Conservation (phyloP, 1,284 basidiomycete species). For the Singerocomus inundabilis region DNA sequence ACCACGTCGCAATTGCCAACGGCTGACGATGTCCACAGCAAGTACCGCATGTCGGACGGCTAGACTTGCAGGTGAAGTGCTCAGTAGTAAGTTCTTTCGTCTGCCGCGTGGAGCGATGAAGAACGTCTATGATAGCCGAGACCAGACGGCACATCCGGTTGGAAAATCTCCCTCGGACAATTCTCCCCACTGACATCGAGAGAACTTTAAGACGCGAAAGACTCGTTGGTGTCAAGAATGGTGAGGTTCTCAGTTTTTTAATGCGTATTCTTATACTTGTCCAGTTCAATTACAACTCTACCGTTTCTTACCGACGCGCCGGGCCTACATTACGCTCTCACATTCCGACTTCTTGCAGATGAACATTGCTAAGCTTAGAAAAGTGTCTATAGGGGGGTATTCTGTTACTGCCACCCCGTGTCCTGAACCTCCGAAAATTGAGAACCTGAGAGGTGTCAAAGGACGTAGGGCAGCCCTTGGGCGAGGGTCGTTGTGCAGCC, state of each 20-base stretch:
- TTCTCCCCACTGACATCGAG: conserved; percentile 55
- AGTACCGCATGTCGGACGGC: conserved; percentile 18
- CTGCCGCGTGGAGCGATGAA: conserved; percentile 6
- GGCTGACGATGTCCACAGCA: conserved; percentile 17
- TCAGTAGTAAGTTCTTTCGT: conserved; percentile 20
- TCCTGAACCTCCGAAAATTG: conserved; percentile 17
- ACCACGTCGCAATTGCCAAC: neutral
- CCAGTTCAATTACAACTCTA: conserved; percentile 62
- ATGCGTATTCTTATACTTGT: conserved; percentile 9
- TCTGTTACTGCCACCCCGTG: conserved; percentile 20
- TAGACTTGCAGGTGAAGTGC: conserved; percentile 6
- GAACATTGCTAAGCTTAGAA: conserved; percentile 44
- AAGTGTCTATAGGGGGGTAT: conserved; percentile 43
- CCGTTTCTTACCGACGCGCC: conserved; percentile 55
- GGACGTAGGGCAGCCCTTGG: conserved; percentile 43
- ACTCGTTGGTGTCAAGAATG: conserved; percentile 51
- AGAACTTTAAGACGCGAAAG: conserved; percentile 46
- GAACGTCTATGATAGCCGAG: conserved; percentile 16
- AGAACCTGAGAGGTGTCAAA: conserved; percentile 41
- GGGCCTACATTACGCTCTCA: conserved; percentile 53
- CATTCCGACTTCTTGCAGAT: conserved; percentile 42
- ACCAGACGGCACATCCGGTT: conserved; percentile 43
- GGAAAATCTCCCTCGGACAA: conserved; percentile 47
- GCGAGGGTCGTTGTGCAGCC: conserved; percentile 35
- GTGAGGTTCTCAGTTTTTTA: conserved; percentile 35